These are phyloP conservation scores for Rhinocladiella mackenziei DNA, from an alignment of 2,329 filamentous ascomycete genomes.

Conservation along the genomic window DNA sequence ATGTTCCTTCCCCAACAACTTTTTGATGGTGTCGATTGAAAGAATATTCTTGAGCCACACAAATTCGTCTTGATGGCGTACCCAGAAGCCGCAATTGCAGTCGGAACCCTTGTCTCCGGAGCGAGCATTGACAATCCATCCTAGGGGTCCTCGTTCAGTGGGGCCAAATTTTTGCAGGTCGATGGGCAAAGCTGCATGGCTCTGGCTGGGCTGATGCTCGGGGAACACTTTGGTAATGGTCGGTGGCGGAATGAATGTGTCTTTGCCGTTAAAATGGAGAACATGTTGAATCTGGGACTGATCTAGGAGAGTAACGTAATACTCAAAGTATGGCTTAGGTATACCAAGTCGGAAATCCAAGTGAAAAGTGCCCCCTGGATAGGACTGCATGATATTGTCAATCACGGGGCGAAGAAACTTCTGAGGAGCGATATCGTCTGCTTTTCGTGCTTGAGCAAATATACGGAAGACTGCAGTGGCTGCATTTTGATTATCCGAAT, in stretches of 20 bases:
- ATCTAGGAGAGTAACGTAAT: conserved; percentile 32
- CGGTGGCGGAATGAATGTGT: conserved; percentile 29
- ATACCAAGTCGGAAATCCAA: conserved; percentile 35
- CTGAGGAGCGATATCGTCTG: conserved; percentile 34
- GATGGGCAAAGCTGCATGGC: conserved; percentile 23
- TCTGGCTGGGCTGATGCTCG: conserved; percentile 28
- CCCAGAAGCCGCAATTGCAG: conserved; percentile 39
- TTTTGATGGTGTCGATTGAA: conserved; percentile 24
- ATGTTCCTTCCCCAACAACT: conserved; percentile 40
- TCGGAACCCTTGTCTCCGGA: conserved; percentile 38
- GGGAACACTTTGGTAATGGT: conserved; percentile 28
- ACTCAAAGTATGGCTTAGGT: conserved; percentile 36
- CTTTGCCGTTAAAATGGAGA: conserved; percentile 30
- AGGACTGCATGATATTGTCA: conserved; percentile 41
- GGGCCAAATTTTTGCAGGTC: conserved; percentile 31
- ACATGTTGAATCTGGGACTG: conserved; percentile 31
- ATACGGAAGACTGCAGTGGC: conserved; percentile 43
- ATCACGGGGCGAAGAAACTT: conserved; percentile 38
- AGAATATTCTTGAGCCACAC: conserved; percentile 31
- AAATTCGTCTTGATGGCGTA: conserved; percentile 33
- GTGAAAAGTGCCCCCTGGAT: conserved; percentile 38
- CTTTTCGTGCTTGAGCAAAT: conserved; percentile 45
- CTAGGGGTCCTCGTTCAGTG: conserved; percentile 32
- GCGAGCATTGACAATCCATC: conserved; percentile 35
- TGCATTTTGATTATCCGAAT: conserved; percentile 42